Evolutionary conservation across 441 rosid species (phyloP).

Genomic region (Theobroma grandiflorum): DNA sequence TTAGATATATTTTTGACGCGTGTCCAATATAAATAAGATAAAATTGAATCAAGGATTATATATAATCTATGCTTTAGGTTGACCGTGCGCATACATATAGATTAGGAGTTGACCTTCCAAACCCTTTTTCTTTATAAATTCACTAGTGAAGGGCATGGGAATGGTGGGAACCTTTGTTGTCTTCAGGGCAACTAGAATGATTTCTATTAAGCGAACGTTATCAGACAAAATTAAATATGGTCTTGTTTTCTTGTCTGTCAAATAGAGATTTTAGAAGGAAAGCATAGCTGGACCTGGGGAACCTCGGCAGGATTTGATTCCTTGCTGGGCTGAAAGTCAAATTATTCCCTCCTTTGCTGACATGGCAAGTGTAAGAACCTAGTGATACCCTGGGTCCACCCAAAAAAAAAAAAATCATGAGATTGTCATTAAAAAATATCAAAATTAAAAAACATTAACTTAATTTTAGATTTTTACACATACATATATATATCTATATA

Average conservation of each 20-base stretch:
- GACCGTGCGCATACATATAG: background rate
- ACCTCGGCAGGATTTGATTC: background rate
- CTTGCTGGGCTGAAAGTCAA: background rate
- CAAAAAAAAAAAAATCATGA: background rate
- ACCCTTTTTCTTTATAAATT: background rate
- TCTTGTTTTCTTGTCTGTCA: background rate
- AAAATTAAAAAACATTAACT: no score
- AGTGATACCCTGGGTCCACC: background rate
- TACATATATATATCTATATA: no score
- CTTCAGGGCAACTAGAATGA: background rate
- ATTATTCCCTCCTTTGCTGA: background rate
- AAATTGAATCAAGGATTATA: background rate
- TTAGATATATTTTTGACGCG: background rate
- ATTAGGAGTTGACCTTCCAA: background rate
- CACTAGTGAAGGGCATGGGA: background rate
- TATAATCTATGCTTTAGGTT: background rate
- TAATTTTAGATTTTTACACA: no score
- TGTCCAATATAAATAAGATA: background rate
- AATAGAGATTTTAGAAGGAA: conserved; percentile 9
- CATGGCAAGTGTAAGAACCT: conserved; percentile 2
- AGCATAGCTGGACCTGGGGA: background rate
- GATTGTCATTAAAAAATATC: background rate
- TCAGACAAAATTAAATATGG: background rate
- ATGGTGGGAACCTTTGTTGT: background rate
- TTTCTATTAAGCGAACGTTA: background rate